Conservation (phyloP, 108 stramenopile species). For the Hondaea fermentalgiana region DNA sequence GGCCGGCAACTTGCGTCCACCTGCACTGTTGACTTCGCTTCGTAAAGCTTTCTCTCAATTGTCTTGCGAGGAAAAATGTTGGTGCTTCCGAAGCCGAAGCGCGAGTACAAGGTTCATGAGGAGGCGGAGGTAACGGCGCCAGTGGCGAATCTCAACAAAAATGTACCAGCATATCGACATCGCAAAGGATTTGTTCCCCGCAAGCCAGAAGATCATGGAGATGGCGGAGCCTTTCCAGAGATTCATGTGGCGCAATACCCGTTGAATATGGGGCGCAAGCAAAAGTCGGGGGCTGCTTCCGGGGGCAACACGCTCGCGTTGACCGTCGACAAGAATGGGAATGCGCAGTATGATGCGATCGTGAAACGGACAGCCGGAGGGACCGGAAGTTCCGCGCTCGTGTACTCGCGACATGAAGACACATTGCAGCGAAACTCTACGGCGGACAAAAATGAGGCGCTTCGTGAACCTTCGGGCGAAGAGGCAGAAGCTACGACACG, state of each 20-base stretch:
- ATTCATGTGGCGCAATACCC: conserved; percentile 97
- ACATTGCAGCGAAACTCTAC: conserved; percentile 58
- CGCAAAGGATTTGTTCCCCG: conserved; percentile 76
- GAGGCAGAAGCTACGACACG: conserved; percentile 72
- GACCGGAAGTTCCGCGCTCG: conserved; percentile 61
- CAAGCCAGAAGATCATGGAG: conserved; percentile 76
- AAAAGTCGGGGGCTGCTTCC: neutral
- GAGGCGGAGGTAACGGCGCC: neutral
- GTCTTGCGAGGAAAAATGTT: neutral
- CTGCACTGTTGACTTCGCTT: too few relatives aligned
- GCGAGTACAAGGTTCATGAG: neutral
- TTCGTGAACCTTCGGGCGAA: conserved; percentile 64
- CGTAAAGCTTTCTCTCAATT: too few relatives aligned
- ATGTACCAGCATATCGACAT: conserved; percentile 34
- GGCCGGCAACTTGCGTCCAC: too few relatives aligned
- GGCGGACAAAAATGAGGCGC: conserved; percentile 61
- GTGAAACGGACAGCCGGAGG: conserved; percentile 76
- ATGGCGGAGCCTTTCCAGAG: conserved; percentile 96
- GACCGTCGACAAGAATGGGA: conserved; percentile 71
- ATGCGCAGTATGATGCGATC: conserved; percentile 84
- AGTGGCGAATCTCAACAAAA: neutral
- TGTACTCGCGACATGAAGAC: conserved; percentile 59
- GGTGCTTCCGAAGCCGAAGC: neutral
- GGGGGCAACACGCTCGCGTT: conserved; percentile 73
- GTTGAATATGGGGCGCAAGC: conserved; percentile 88